Evolutionary conservation across 805 yeast genomes (phyloP), one percentile per base, ranked within the genome.

Genomic region (Wickerhamiella sorbophila): DNA sequence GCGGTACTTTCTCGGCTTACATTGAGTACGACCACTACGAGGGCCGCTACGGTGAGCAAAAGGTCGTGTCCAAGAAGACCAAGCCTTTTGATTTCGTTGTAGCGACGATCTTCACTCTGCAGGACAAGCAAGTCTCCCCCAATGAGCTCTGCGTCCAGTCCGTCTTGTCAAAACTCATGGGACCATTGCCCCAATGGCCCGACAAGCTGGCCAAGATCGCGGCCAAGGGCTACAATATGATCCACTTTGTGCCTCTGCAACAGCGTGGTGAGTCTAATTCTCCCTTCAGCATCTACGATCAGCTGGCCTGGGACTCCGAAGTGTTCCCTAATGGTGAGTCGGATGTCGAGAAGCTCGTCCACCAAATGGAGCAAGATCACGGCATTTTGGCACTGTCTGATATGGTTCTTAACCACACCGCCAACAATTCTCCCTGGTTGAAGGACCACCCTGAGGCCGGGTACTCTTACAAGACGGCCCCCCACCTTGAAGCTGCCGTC

Each of bases 241-340:
- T 91, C 35, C 98, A 88, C 64, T 88, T 88, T 59, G 87, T 96
- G 4, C 98, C 98, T 0, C 66, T 88, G 51, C 95, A 88, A 61
- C 64, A 77, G 48, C 70, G 97, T 43, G 98, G 98, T 27, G 79
- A 70, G 47, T 82, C 95, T 1, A 73, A 87, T 58, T 87, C 96
- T 5, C 98, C 98, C 0, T 88, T 87, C 57, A 83, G 95, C 3
- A 84, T 88, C 41, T 78, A 64, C 52, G 95, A 88, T 58, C 97
- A 91, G 61, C 69, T 85, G 46, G 59, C 55, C 20, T 87, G 80
- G 61, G 97, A 88, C 55, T 74, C 79, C 0, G 57, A 51, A 0
- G 59, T 76, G 19, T 88, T 91, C 56, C 63, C 66, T 24, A 57
- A 67, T 39, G 69, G 70, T 38, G 67, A 66, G 20, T 60, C 64